Percentiles rank a stretch among this genome's conserved stretches.
Conservation (phyloP, 139 green algal species). For the Medakamo hakoo region DNA sequence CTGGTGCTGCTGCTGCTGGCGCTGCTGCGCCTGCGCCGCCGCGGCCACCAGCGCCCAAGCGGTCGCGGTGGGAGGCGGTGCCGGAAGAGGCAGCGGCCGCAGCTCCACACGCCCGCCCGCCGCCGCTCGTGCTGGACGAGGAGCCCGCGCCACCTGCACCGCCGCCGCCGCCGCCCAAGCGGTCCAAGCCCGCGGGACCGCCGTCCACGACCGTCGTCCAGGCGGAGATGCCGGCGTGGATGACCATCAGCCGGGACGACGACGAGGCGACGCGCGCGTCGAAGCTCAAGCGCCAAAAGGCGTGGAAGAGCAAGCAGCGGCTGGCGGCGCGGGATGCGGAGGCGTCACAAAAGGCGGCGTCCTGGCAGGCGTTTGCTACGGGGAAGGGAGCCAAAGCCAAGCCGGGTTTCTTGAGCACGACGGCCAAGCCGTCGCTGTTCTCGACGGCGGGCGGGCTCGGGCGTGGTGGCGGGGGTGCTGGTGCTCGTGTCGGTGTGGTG, state of each 20-base stretch:
- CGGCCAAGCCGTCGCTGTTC: no score
- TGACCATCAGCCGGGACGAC: neutral
- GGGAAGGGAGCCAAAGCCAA: neutral
- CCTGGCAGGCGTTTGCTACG: slow-evolving; percentile 1
- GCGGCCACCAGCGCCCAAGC: no score
- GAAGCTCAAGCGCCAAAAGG: neutral
- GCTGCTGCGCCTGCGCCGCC: no score
- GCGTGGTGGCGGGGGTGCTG: no score
- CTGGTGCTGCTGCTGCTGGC: no score
- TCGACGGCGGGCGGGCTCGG: no score
- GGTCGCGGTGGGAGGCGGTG: no score
- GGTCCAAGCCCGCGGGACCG: neutral
- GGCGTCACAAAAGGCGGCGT: neutral
- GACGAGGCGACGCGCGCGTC: neutral
- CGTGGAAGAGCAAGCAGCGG: neutral
- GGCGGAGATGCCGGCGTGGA: neutral
- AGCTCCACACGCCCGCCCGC: no score
- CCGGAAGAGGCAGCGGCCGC: no score
- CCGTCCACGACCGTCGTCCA: neutral
- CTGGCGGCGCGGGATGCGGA: neutral
- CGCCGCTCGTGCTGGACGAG: no score
- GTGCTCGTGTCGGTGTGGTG: no score
- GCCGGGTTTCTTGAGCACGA: no score
- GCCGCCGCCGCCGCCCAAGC: neutral
- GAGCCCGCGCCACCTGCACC: neutral